phyloP scores from a whole-genome alignment of 495 filamentous ascomycete species.

The Neurospora terricola region DNA sequence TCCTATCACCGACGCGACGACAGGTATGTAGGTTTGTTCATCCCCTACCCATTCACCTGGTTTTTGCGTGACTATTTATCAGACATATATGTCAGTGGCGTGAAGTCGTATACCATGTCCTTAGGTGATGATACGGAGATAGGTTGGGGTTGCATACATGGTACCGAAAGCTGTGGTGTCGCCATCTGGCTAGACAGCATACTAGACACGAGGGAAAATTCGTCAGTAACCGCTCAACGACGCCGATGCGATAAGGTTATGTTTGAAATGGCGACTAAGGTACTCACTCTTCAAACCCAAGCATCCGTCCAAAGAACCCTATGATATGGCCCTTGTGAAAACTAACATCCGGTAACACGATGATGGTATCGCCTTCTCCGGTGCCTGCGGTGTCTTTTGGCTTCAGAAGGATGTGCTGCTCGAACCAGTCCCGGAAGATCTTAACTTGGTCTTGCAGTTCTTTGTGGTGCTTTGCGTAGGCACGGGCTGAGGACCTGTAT shows the following conservation, averaged over 20 bases:
- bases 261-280: background rate
- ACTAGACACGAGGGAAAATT: no score
- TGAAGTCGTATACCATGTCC: no score
- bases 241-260: background rate
- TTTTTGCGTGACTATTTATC: background rate
- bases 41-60: background rate
- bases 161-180: background rate
- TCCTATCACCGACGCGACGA: background rate
- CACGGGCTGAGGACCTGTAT: slow-evolving; percentile 7
- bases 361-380: slow-evolving; percentile 4
- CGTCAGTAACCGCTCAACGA: background rate
- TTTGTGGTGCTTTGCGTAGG: background rate
- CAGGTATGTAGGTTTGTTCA: background rate
- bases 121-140: background rate
- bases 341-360: slow-evolving; percentile 9
- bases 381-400: background rate
- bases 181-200: no score
- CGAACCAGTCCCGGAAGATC: slow-evolving; percentile 11
- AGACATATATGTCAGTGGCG: background rate
- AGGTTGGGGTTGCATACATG: background rate
- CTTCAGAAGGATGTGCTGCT: slow-evolving; percentile 2
- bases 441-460: background rate
- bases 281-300: background rate
- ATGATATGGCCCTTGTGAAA: background rate
- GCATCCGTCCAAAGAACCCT: background rate